Evolutionary conservation across 495 filamentous ascomycete species (phyloP).

Genomic region (Aspergillus affinis): DNA sequence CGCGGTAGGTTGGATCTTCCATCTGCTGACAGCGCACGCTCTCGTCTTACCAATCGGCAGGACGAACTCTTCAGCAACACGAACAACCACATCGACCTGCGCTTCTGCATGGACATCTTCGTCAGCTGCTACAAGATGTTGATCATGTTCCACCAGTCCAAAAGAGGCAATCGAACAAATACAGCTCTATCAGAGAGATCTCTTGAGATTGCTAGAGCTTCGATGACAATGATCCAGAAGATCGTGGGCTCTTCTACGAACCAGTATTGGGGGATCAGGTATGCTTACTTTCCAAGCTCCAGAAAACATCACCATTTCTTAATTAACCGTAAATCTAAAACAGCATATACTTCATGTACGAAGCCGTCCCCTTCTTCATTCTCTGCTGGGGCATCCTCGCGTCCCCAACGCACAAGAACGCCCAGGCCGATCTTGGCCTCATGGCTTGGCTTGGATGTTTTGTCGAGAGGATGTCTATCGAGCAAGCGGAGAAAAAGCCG

Average conservation of each 20-base stretch:
- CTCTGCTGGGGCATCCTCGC: constrained; percentile 14
- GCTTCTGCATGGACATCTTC: constrained; percentile 23
- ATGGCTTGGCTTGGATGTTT: constrained; percentile 13
- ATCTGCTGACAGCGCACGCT: not conserved
- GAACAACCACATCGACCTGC: constrained; percentile 18
- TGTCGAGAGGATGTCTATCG: constrained; percentile 7
- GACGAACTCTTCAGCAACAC: constrained; percentile 19
- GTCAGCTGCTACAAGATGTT: constrained; percentile 24
- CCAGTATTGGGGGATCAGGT: constrained; percentile 14
- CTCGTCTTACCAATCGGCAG: constrained; percentile 5
- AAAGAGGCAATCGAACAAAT: constrained; percentile 5
- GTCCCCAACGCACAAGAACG: not conserved
- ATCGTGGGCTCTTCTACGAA: not conserved
- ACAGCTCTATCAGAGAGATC: constrained; percentile 4
- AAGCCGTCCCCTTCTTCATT: constrained; percentile 18
- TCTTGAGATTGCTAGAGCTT: constrained; percentile 9
- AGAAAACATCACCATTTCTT: not conserved
- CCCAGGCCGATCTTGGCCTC: constrained; percentile 12
- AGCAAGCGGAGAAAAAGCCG: constrained; percentile 11
- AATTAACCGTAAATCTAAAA: not conserved
- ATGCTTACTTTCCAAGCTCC: not conserved
- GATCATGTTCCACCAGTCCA: constrained; percentile 21
- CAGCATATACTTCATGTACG: constrained; percentile 19
- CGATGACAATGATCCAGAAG: constrained; percentile 4
- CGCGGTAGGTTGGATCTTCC: constrained; percentile 7